Evolutionary conservation across 768 basidiomycete genomes (phyloP).

Genomic region (Crassisporium funariophilum): DNA sequence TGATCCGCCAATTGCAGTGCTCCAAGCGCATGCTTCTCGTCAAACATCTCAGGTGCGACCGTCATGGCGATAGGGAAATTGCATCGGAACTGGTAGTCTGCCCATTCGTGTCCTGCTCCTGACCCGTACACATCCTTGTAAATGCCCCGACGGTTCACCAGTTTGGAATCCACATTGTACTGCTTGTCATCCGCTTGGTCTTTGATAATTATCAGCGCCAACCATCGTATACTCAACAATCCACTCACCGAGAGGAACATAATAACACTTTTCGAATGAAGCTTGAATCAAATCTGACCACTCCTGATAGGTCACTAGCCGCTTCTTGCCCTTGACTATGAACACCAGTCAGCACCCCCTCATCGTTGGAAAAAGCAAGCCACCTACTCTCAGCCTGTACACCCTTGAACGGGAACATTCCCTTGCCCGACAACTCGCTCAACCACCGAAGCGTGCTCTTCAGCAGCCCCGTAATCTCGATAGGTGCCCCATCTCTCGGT

Average conservation of each 20-base stretch:
- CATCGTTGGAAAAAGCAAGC: not conserved
- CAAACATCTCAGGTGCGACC: slow-evolving; percentile 94
- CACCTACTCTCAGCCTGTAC: slow-evolving; percentile 77
- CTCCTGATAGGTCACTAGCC: slow-evolving; percentile 82
- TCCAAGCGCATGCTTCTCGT: slow-evolving; percentile 73
- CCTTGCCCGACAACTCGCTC: slow-evolving; percentile 58
- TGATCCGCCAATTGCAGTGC: slow-evolving; percentile 82
- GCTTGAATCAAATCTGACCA: slow-evolving; percentile 85
- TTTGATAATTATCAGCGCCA: slow-evolving; percentile 24
- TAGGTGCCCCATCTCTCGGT: slow-evolving; percentile 91
- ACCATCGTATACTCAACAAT: slow-evolving; percentile 5
- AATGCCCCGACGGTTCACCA: slow-evolving; percentile 90
- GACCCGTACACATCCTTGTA: slow-evolving; percentile 99
- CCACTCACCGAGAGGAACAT: slow-evolving; percentile 77
- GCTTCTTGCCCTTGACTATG: slow-evolving; percentile 69
- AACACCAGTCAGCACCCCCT: slow-evolving; percentile 2
- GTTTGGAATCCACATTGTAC: slow-evolving; percentile 66
- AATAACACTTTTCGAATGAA: slow-evolving; percentile 91
- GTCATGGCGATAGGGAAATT: slow-evolving; percentile 98
- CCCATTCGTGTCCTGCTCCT: slow-evolving; percentile 86
- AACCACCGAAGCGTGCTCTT: slow-evolving; percentile 96
- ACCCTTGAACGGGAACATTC: slow-evolving; percentile 88
- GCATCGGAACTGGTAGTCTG: slow-evolving; percentile 92
- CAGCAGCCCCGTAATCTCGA: slow-evolving; percentile 92
- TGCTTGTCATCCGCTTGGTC: slow-evolving; percentile 72